Base-by-base conservation (phyloP, 2,329 filamentous ascomycete genomes). In the Monilinia fructigena region DNA sequence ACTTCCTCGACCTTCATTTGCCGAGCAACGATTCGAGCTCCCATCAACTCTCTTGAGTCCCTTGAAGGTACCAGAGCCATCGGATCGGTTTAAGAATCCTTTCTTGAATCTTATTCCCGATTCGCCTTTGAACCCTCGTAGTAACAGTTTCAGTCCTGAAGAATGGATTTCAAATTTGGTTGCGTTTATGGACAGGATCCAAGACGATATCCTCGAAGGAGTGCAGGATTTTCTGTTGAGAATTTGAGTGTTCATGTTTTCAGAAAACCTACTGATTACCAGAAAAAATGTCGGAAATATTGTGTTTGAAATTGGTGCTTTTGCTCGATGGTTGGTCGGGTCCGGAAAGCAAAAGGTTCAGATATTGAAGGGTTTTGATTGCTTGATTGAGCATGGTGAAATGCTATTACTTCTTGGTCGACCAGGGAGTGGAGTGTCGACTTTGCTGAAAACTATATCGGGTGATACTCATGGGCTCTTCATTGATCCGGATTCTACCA, bases 241-340 rank as follows among this genome's bases (percentile, higher is more conserved):
- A 83, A 90, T 73, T 79, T 92, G 66, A 90, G 85, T 68, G 86
- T 90, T 6, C 86, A 87, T 73, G 88, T 89, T 52, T 91, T 83
- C 72, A 88, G 88, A 55, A 83, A 83, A 52, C 80, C 85, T 0
- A 90, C 88, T 0, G 89, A 91, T 75, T 91, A 88, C 76, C 89
- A 91, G 75, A 88, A 87, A 87, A 75, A 83, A 86, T 72, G 85
- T 89, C 7, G 79, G 76, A 68, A 89, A 89, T 72, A 77, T 88
- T 63, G 83, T 82, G 80, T 75, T 88, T 0, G 82, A 84, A 55
- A 73, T 76, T 0, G 77, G 78, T 4, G 78, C 79, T 18, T 62
- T 80, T 20, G 72, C 76, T 1, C 80, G 81, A 64, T 78, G 82
- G 70, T 70, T 87, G 2, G 72, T 89, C 26, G 83, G 83, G 56